Conservation (phyloP, 2,329 filamentous ascomycete genomes). For the Arthrobotrys conoides region DNA sequence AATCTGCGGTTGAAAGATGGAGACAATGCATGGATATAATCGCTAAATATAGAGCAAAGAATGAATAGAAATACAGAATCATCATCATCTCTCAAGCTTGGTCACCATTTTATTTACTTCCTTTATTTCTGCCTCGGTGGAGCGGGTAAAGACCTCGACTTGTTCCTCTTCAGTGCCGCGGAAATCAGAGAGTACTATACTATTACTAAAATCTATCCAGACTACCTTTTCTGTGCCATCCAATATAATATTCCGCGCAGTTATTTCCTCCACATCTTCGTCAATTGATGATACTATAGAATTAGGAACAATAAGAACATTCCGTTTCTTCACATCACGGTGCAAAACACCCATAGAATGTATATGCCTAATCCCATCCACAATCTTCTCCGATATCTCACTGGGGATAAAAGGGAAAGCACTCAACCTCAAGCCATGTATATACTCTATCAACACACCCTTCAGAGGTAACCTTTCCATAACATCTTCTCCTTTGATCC, state of each 20-base stretch:
- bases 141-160: constrained; percentile 1
- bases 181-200: constrained; percentile 33
- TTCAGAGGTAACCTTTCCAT: constrained; percentile 33
- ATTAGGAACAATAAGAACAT: constrained; percentile 41
- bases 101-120: constrained; percentile 41
- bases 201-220: constrained; percentile 60
- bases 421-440: constrained; percentile 35
- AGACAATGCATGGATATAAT: constrained; percentile 22
- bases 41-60: not conserved
- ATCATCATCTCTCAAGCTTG: constrained; percentile 15
- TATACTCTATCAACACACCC: constrained; percentile 47
- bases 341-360: constrained; percentile 40
- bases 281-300: not conserved
- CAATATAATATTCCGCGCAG: constrained; percentile 8
- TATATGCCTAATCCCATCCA: constrained; percentile 34
- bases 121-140: constrained; percentile 20
- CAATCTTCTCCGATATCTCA: constrained; percentile 28
- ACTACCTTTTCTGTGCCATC: constrained; percentile 43
- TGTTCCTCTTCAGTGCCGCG: not conserved
- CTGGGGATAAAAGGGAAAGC: constrained; percentile 33
- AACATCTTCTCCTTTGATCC: not conserved
- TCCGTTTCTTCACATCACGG: constrained; percentile 52
- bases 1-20: constrained; percentile 42
- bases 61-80: not conserved
- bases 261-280: constrained; percentile 16